Conservation (phyloP, 2,329 filamentous ascomycete genomes). For the Pyricularia sp. region DNA sequence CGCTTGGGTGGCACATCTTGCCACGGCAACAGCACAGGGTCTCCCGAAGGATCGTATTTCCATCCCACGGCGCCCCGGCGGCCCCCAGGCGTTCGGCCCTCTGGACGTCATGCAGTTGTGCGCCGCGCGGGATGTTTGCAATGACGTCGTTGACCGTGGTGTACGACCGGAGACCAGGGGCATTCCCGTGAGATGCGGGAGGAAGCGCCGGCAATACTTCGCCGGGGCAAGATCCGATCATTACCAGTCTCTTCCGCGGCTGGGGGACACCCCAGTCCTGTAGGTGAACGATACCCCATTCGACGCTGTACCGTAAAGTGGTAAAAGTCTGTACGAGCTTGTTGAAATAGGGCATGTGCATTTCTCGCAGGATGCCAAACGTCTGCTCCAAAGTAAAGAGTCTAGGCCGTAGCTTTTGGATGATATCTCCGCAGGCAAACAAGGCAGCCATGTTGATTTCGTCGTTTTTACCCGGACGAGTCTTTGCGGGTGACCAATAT, state of each 20-base stretch:
- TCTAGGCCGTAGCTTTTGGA: constrained; percentile 52
- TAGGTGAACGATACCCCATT: constrained; percentile 39
- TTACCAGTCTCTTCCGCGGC: constrained; percentile 39
- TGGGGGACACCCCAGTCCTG: constrained; percentile 31
- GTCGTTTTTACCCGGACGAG: constrained; percentile 45
- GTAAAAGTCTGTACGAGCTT: constrained; percentile 56
- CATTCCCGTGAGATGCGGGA: constrained; percentile 43
- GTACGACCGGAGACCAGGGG: constrained; percentile 26
- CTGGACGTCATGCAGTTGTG: constrained; percentile 28
- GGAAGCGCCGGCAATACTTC: constrained; percentile 62
- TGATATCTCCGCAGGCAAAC: constrained; percentile 42
- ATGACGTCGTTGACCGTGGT: constrained; percentile 36
- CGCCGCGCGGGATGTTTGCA: constrained; percentile 17
- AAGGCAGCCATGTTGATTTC: constrained; percentile 57
- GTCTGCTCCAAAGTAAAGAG: constrained; percentile 75
- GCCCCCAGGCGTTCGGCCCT: constrained; percentile 15
- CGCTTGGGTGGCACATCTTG: constrained; percentile 56
- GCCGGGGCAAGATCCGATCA: constrained; percentile 56
- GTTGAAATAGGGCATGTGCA: constrained; percentile 47
- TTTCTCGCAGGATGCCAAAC: constrained; percentile 49
- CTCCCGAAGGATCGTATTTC: constrained; percentile 34
- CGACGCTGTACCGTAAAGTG: constrained; percentile 55
- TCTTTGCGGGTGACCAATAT: constrained; percentile 65
- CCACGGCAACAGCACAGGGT: constrained; percentile 59
- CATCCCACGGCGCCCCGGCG: constrained; percentile 30